Evolutionary conservation across 352 stramenopile genomes (phyloP).

Genomic region (Pythium coloratum): DNA sequence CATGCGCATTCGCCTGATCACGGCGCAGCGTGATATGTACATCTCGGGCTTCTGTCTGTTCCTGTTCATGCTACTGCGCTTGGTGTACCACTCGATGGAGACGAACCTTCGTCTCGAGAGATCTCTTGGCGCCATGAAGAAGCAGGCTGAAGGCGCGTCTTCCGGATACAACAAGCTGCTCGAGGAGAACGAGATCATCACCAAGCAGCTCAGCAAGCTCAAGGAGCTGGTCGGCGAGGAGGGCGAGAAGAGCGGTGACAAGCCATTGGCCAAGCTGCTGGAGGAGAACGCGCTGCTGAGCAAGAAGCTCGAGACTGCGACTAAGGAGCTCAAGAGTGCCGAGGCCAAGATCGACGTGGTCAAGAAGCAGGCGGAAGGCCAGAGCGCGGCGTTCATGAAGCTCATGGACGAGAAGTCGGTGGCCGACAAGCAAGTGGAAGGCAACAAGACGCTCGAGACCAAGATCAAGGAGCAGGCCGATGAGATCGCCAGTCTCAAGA

Average conservation of each 20-base stretch:
- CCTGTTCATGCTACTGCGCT: constrained; percentile 73
- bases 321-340: constrained; percentile 45
- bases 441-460: constrained; percentile 40
- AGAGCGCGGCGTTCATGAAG: constrained; percentile 81
- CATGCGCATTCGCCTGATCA: constrained; percentile 76
- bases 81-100: constrained; percentile 72
- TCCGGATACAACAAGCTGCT: constrained; percentile 66
- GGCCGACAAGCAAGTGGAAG: constrained; percentile 50
- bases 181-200: constrained; percentile 67
- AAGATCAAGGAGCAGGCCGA: constrained; percentile 46
- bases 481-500: constrained; percentile 51
- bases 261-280: constrained; percentile 52
- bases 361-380: constrained; percentile 77
- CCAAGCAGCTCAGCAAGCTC: constrained; percentile 70
- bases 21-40: constrained; percentile 85
- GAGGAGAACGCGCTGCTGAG: constrained; percentile 62
- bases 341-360: constrained; percentile 52
- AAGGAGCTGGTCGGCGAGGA: constrained; percentile 43
- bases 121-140: constrained; percentile 69
- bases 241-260: constrained; percentile 42
- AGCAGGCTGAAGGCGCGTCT: constrained; percentile 69
- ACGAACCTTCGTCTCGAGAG: constrained; percentile 75
- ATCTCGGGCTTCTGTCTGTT: constrained; percentile 86
- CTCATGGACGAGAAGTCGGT: constrained; percentile 77
- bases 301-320: constrained; percentile 36